Conservation (phyloP, 2,329 filamentous ascomycete genomes). For the Colletotrichum cordylinicola region DNA sequence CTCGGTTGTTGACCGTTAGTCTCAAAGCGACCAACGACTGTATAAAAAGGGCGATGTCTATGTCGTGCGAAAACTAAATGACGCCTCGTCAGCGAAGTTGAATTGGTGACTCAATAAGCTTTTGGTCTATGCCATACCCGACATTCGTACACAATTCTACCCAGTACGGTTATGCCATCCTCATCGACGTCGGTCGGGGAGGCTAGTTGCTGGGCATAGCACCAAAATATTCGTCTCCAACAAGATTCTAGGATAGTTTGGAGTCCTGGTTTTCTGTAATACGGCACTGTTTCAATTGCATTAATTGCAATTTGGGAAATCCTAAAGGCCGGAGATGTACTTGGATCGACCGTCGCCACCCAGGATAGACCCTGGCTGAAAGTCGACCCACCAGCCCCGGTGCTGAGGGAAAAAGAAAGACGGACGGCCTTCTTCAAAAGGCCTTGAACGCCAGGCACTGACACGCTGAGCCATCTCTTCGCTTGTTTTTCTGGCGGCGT, state of each 20-base stretch:
- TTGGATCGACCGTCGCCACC: neutral
- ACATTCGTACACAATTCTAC: fast-evolving
- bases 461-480: neutral
- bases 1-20: too few species aligned
- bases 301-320: neutral
- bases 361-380: neutral
- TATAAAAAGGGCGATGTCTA: too few species aligned
- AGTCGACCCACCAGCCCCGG: neutral
- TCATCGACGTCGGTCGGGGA: neutral
- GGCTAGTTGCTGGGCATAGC: neutral
- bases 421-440: neutral
- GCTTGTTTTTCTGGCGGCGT: neutral
- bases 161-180: neutral
- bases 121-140: neutral
- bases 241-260: neutral
- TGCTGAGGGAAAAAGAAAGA: neutral
- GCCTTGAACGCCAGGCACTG: neutral
- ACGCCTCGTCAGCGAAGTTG: too few species aligned
- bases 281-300: too few species aligned
- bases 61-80: fast-evolving
- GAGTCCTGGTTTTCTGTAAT: too few species aligned
- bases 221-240: neutral
- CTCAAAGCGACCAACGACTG: too few species aligned
- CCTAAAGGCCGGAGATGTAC: neutral
- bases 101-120: fast-evolving